These are phyloP conservation scores for Astraeus odoratus DNA, from an alignment of 768 basidiomycete species.

Conservation along the genomic window DNA sequence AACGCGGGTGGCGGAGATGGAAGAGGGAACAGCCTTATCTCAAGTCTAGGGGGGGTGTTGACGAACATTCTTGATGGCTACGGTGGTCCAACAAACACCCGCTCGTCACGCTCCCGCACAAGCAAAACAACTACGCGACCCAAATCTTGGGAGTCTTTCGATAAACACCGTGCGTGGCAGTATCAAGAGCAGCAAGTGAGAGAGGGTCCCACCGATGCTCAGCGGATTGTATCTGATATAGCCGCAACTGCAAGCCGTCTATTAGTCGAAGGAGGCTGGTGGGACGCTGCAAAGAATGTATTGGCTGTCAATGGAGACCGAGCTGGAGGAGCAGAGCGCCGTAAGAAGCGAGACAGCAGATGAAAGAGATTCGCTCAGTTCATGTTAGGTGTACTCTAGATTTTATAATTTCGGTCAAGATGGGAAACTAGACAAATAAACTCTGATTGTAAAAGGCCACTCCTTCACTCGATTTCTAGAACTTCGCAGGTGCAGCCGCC, in stretches of 20 bases:
- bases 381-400: too few species aligned
- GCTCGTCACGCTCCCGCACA: slow-evolving; percentile 12
- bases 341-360: slow-evolving; percentile 8
- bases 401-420: too few species aligned
- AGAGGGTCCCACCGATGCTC: slow-evolving; percentile 30
- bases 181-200: slow-evolving; percentile 27
- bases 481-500: slow-evolving; percentile 16
- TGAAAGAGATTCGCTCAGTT: slow-evolving; percentile 9
- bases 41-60: slow-evolving; percentile 35
- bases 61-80: slow-evolving; percentile 37
- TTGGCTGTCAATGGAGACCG: slow-evolving; percentile 14
- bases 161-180: slow-evolving; percentile 55
- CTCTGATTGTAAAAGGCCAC: too few species aligned
- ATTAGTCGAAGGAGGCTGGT: slow-evolving; percentile 32
- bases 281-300: slow-evolving; percentile 28
- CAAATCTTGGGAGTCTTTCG: slow-evolving; percentile 64
- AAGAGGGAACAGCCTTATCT: slow-evolving; percentile 30
- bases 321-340: slow-evolving; percentile 2
- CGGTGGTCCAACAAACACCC: slow-evolving; percentile 22
- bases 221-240: slow-evolving; percentile 43
- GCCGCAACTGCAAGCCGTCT: slow-evolving; percentile 26
- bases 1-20: too few species aligned
- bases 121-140: slow-evolving; percentile 21
- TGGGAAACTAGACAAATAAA: too few species aligned
- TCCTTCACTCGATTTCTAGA: slow-evolving; percentile 14